Evolutionary conservation across 352 stramenopile species (phyloP).

Genomic region (Globisporangium solare): DNA sequence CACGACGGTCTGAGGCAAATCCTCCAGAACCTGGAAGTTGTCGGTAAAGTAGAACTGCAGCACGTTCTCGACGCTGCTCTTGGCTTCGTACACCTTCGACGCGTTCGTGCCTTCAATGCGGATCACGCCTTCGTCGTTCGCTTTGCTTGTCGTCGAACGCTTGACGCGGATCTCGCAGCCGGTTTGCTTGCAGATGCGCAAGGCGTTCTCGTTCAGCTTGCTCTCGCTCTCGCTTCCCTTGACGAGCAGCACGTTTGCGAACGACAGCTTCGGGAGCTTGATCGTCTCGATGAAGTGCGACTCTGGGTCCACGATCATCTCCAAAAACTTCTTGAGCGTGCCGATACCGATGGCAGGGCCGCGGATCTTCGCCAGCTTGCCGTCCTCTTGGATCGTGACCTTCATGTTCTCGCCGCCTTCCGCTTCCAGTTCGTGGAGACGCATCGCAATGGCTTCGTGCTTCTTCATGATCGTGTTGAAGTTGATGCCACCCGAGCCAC

Average conservation of each 20-base stretch:
- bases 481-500: slow-evolving; percentile 21
- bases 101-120: slow-evolving; percentile 62
- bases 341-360: slow-evolving; percentile 61
- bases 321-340: slow-evolving; percentile 67
- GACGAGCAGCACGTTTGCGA: slow-evolving; percentile 47
- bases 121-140: slow-evolving; percentile 34
- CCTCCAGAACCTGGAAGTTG: slow-evolving; percentile 41
- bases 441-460: slow-evolving; percentile 45
- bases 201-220: slow-evolving; percentile 68
- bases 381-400: slow-evolving; percentile 62
- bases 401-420: slow-evolving; percentile 64
- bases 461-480: slow-evolving; percentile 61
- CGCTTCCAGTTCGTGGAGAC: slow-evolving; percentile 67
- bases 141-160: slow-evolving; percentile 17
- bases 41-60: slow-evolving; percentile 78
- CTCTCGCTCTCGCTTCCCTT: slow-evolving; percentile 24
- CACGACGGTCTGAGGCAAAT: slow-evolving; percentile 41
- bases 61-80: slow-evolving; percentile 63
- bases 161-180: slow-evolving; percentile 73
- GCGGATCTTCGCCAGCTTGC: slow-evolving; percentile 64
- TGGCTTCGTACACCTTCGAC: slow-evolving; percentile 67
- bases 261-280: slow-evolving; percentile 38
- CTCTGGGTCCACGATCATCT: slow-evolving; percentile 63
- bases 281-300: slow-evolving; percentile 63
- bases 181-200: slow-evolving; percentile 71